Evolutionary conservation across 169 alveolate genomes (phyloP).

Genomic region (Babesia gibsoni): DNA sequence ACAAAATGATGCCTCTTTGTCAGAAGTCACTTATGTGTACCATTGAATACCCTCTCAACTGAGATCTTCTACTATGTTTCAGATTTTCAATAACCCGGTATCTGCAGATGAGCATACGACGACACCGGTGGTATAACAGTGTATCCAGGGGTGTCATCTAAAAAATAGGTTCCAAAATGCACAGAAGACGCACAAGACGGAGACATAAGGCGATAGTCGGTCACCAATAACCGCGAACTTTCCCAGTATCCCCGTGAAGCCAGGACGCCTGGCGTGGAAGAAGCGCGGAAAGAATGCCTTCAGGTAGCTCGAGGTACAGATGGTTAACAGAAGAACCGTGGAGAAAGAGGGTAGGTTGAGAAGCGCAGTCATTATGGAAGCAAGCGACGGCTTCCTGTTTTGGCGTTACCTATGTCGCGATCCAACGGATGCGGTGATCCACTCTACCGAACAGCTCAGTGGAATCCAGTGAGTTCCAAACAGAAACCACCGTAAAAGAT

Average conservation of each 20-base stretch:
- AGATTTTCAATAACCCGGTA: background rate
- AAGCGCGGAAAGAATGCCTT: constrained; percentile 86
- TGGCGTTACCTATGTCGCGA: too few species aligned
- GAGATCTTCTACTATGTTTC: too few species aligned
- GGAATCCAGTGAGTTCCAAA: too few species aligned
- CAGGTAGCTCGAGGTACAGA: constrained; percentile 92
- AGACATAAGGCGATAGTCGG: constrained; percentile 90
- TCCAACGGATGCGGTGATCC: too few species aligned
- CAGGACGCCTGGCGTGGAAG: constrained; percentile 82
- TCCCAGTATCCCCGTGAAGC: constrained; percentile 92
- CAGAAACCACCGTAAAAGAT: too few species aligned
- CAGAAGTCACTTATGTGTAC: too few species aligned
- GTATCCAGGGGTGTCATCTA: too few species aligned
- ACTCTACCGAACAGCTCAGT: too few species aligned
- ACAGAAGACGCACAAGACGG: constrained; percentile 83
- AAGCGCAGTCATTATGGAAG: constrained; percentile 87
- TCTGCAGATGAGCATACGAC: background rate
- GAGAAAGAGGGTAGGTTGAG: constrained; percentile 90
- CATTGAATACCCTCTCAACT: too few species aligned
- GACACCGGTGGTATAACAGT: background rate
- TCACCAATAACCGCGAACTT: constrained; percentile 95
- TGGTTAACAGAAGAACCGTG: constrained; percentile 84
- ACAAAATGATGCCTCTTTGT: too few species aligned
- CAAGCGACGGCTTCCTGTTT: background rate
- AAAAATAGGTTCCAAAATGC: constrained; percentile 85